These are phyloP conservation scores for Pythium aquatile DNA, from an alignment of 352 stramenopile genomes.

Conservation along the genomic window DNA sequence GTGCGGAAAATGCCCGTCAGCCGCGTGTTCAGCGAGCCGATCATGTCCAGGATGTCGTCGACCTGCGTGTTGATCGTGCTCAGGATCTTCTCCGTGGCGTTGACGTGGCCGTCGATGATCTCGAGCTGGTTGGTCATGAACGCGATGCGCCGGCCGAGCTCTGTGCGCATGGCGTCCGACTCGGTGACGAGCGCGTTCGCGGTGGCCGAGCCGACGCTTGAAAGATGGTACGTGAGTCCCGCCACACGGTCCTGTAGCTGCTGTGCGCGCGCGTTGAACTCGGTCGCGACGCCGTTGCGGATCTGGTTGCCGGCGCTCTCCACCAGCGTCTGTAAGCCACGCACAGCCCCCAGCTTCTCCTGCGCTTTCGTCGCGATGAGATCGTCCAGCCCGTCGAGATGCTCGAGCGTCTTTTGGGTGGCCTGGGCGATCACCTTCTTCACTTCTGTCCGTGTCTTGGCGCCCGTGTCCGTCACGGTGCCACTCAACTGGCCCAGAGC, in stretches of 20 bases:
- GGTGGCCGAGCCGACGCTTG: neutral
- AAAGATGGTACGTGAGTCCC: neutral
- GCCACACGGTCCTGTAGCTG: conserved; percentile 7
- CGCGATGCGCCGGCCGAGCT: conserved; percentile 8
- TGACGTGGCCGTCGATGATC: conserved; percentile 16
- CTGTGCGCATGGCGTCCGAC: conserved; percentile 15
- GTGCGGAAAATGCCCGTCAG: conserved; percentile 9
- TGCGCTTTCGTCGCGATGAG: neutral
- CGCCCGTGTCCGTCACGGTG: neutral
- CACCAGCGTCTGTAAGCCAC: neutral
- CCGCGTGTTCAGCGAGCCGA: neutral
- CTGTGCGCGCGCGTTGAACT: conserved; percentile 3
- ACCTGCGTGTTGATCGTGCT: conserved; percentile 7
- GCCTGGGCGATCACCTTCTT: conserved; percentile 6
- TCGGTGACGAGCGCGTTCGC: neutral
- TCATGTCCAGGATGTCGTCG: conserved; percentile 9
- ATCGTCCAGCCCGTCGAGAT: neutral
- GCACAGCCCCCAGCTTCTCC: neutral
- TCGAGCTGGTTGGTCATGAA: conserved; percentile 18
- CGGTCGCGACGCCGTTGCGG: neutral
- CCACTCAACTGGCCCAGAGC: neutral
- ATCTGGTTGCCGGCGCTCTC: neutral
- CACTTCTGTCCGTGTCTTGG: conserved; percentile 7
- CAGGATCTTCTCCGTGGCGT: neutral
- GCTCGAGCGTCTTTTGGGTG: conserved; percentile 3